These are phyloP conservation scores for Cladophialophora bantiana DNA, from an alignment of 2,329 filamentous ascomycete species.

Conservation along the genomic window DNA sequence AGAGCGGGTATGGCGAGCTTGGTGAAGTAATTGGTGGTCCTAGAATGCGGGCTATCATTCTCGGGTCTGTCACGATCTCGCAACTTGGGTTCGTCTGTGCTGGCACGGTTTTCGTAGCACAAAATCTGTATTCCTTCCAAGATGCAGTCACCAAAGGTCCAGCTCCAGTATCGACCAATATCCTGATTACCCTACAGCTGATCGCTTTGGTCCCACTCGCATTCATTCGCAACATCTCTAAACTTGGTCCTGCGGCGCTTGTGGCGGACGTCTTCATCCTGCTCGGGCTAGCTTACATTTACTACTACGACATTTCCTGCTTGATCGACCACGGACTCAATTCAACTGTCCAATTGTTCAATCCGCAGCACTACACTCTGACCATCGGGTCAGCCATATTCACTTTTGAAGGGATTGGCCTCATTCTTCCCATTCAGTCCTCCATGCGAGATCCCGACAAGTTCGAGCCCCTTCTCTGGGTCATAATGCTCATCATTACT, in stretches of 20 bases:
- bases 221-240: constrained; percentile 76
- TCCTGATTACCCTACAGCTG: constrained; percentile 71
- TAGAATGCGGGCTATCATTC: constrained; percentile 69
- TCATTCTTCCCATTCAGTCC: constrained; percentile 77
- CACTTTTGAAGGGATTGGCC: constrained; percentile 78
- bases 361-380: constrained; percentile 71
- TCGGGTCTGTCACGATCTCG: constrained; percentile 74
- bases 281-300: constrained; percentile 75
- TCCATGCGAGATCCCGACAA: constrained; percentile 74
- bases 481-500: constrained; percentile 77
- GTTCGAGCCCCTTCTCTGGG: constrained; percentile 69
- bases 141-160: constrained; percentile 62
- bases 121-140: constrained; percentile 74
- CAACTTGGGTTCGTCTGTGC: constrained; percentile 81
- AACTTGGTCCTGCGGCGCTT: constrained; percentile 72
- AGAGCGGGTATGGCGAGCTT: constrained; percentile 75
- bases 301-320: constrained; percentile 70
- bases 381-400: constrained; percentile 78
- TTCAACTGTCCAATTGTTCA: constrained; percentile 71
- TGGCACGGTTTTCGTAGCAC: constrained; percentile 77
- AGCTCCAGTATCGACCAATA: constrained; percentile 61
- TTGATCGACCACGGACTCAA: constrained; percentile 65
- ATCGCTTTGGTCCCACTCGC: constrained; percentile 70
- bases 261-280: constrained; percentile 76
- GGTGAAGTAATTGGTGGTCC: constrained; percentile 70